Evolutionary conservation across 352 stramenopile species (phyloP), one percentile per base, ranked within the genome.

Genomic region (Globisporangium ultimum): DNA sequence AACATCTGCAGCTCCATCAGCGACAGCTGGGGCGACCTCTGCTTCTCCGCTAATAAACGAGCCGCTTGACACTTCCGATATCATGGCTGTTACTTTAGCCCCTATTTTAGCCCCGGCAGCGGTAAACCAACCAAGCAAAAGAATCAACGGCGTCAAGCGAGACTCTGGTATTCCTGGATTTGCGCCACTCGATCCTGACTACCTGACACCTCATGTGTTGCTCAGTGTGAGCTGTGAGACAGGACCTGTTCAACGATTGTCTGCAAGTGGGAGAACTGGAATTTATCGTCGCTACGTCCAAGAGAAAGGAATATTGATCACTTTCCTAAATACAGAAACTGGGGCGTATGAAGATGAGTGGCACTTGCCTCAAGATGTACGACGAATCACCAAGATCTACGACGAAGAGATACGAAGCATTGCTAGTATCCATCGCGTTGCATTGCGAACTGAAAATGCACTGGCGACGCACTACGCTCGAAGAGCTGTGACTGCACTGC

Each of bases 291-390:
- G 73, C 0, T 86, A 63, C 63, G 78, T 68, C 4, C 60, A 71
- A 17, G 68, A 87, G 2, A 71, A 92, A 20, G 82, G 81, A 48
- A 78, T 96, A 36, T 60, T 94, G 28, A 72, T 93, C 28, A 91
- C 78, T 0, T 94, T 96, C 43, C 67, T 94, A 17, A 96, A 93
- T 60, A 92, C 81, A 0, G 87, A 96, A 50, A 93, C 84, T 13
- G 87, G 87, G 4, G 84, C 85, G 13, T 93, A 89, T 53, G 87
- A 96, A 65, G 84, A 94, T 40, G 80, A 94, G 61, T 94, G 78
- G 80, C 77, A 91, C 55, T 63, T 68, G 24, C 78, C 87, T 17
- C 84, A 75, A 47, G 74, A 93, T 60, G 78, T 94, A 45, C 75
- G 80, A n/a, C 78, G 87, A 4, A 81, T 93, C 55, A 87, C 78